phyloP scores from a whole-genome alignment of 805 yeast genomes.

The Metschnikowia baotianmanensis region DNA sequence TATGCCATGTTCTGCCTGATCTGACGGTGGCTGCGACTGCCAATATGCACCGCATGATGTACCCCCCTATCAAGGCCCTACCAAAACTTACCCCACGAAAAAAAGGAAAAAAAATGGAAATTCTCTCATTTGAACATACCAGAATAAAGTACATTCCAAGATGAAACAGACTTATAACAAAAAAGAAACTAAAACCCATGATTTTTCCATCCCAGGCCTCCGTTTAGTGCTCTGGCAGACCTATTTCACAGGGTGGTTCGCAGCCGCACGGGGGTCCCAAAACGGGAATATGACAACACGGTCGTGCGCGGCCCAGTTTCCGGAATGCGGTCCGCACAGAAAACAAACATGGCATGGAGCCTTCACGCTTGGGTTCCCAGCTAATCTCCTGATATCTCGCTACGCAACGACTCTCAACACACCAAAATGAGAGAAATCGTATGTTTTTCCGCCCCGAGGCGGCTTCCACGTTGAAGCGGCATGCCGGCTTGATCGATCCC shows the following conservation, averaged over 20 bases:
- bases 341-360: conserved; percentile 18
- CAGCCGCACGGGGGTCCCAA: conserved; percentile 11
- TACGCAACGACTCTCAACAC: conserved; percentile 5
- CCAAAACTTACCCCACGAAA: no score
- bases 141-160: no score
- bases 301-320: conserved; percentile 21
- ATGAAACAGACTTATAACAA: no score
- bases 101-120: no score
- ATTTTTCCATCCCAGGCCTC: not conserved
- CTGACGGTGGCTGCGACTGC: no score
- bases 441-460: no score
- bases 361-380: conserved; percentile 6
- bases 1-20: no score
- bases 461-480: no score
- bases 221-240: not conserved
- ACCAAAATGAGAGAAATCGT: conserved; percentile 30
- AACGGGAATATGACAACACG: conserved; percentile 18
- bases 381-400: conserved; percentile 9
- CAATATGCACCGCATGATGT: no score
- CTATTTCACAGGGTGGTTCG: not conserved
- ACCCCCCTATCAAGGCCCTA: no score
- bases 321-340: conserved; percentile 18
- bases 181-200: no score
- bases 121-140: no score
- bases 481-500: not conserved